These are phyloP conservation scores for Spathaspora sp. DNA, from an alignment of 805 yeast species.

Conservation along the genomic window DNA sequence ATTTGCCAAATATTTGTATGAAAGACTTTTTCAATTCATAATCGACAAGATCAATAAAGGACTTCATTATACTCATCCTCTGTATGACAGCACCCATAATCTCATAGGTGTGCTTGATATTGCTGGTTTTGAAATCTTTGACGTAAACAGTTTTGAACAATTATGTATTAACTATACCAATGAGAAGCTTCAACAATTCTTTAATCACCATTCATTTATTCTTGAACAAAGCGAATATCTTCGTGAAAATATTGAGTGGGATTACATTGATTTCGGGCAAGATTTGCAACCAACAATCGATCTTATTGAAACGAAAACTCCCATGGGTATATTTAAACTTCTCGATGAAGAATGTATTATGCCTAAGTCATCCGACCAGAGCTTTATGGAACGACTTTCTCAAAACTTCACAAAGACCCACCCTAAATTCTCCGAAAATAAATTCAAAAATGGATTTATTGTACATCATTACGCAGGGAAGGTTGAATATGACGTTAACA, in stretches of 20 bases:
- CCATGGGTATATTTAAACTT: constrained; percentile 80
- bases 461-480: constrained; percentile 93
- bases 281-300: constrained; percentile 94
- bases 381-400: constrained; percentile 78
- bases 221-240: constrained; percentile 58
- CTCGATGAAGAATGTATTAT: constrained; percentile 94
- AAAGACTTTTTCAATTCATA: constrained; percentile 72
- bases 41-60: constrained; percentile 65
- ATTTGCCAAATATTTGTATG: constrained; percentile 81
- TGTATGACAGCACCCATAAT: constrained; percentile 19
- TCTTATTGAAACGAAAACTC: constrained; percentile 70
- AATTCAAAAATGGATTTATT: constrained; percentile 72
- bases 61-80: constrained; percentile 22
- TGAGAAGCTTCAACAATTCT: constrained; percentile 58
- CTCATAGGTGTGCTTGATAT: constrained; percentile 58
- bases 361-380: constrained; percentile 80
- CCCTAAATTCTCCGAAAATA: constrained; percentile 64
- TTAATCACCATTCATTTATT: constrained; percentile 60
- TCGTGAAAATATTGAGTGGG: constrained; percentile 59
- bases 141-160: constrained; percentile 56
- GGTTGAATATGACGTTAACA: constrained; percentile 89
- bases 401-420: constrained; percentile 50
- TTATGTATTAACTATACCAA: constrained; percentile 59
- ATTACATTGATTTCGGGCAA: constrained; percentile 88
- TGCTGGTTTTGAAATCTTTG: constrained; percentile 61